Evolutionary conservation across 352 stramenopile species (phyloP).

Genomic region (Phytophthora citricola): DNA sequence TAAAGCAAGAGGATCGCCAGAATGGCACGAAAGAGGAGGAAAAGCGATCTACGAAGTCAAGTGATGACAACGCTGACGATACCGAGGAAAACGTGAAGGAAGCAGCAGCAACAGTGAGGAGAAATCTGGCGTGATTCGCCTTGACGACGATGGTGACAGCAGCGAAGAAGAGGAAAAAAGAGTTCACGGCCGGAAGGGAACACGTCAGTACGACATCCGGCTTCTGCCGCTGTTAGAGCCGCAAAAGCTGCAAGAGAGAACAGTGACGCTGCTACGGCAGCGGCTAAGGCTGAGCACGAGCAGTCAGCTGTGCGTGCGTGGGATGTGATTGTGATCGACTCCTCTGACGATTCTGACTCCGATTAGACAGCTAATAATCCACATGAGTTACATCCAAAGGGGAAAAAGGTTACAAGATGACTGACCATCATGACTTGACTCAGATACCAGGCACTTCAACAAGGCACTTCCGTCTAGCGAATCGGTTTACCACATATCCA

Average conservation of each 20-base stretch:
- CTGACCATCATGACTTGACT: background rate
- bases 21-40: slow-evolving; percentile 19
- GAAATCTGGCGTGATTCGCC: slow-evolving; percentile 15
- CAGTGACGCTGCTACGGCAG: slow-evolving; percentile 14
- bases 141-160: slow-evolving; percentile 13
- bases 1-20: slow-evolving; percentile 37
- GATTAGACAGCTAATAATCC: slow-evolving; percentile 27
- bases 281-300: slow-evolving; percentile 16
- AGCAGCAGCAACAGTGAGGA: background rate
- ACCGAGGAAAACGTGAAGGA: slow-evolving; percentile 2
- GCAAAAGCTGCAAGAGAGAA: slow-evolving; percentile 19
- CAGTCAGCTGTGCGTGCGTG: slow-evolving; percentile 51
- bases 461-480: background rate
- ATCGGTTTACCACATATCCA: background rate
- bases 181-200: background rate
- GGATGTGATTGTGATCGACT: slow-evolving; percentile 87
- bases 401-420: background rate
- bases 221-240: slow-evolving; percentile 15
- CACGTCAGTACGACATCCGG: slow-evolving; percentile 1
- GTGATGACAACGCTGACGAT: background rate
- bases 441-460: slow-evolving; percentile 1
- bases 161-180: slow-evolving; percentile 11
- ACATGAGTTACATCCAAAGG: slow-evolving; percentile 16
- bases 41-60: slow-evolving; percentile 1
- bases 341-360: slow-evolving; percentile 51